These are phyloP conservation scores for Fabrea salina DNA, from an alignment of 169 alveolate genomes.

Conservation along the genomic window DNA sequence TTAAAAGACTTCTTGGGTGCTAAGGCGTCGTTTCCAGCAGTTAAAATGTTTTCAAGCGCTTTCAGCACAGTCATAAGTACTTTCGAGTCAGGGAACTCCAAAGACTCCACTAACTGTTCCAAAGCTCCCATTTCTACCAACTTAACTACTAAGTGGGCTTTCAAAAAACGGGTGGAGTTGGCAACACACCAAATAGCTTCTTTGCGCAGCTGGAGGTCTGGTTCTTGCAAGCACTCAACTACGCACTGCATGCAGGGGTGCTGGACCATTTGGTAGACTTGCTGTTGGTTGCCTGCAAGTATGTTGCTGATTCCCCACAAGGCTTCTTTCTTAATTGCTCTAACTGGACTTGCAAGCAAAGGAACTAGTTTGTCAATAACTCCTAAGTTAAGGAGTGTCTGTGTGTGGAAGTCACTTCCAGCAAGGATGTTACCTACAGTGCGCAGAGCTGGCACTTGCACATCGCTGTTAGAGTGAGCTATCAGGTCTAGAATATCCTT, in stretches of 20 bases:
- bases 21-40: not conserved
- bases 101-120: not conserved
- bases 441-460: slow-evolving; percentile 95
- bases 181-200: slow-evolving; percentile 73
- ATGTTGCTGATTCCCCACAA: slow-evolving; percentile 97
- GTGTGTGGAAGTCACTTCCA: slow-evolving; percentile 95
- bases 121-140: not conserved
- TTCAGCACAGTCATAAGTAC: not conserved
- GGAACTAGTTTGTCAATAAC: slow-evolving; percentile 81
- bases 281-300: slow-evolving; percentile 88
- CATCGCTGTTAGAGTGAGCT: slow-evolving; percentile 80
- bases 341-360: slow-evolving; percentile 84
- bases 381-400: slow-evolving; percentile 88
- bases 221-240: not conserved
- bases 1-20: not conserved
- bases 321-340: slow-evolving; percentile 94
- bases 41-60: not conserved
- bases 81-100: not conserved
- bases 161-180: slow-evolving; percentile 41
- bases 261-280: slow-evolving; percentile 33
- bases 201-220: not conserved
- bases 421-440: slow-evolving; percentile 93
- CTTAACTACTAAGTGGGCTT: not conserved
- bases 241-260: not conserved
- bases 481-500: slow-evolving; percentile 89